Percentiles rank a stretch among this genome's conserved stretches.
Conservation (phyloP, 257 asterid genomes). For the Penstemon davidsonii region DNA sequence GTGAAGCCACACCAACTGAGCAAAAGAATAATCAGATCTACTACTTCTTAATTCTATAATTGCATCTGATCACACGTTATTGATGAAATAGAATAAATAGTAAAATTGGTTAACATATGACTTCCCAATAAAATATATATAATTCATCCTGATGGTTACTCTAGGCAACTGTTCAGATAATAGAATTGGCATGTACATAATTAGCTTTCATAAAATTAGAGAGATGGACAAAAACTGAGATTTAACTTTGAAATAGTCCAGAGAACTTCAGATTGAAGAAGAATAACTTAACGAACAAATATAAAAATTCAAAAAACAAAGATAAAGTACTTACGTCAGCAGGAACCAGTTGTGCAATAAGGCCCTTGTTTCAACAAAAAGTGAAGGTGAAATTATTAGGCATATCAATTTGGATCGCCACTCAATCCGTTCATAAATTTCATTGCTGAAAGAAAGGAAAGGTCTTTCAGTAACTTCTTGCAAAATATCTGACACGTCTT, state of each 20-base stretch:
- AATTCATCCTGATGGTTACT: neutral
- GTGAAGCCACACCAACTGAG: conserved; percentile 44
- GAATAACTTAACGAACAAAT: neutral
- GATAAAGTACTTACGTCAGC: conserved; percentile 49
- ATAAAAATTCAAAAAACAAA: conserved; percentile 16
- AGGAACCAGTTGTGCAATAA: conserved; percentile 75
- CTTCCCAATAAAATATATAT: neutral
- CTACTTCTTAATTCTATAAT: conserved; percentile 11
- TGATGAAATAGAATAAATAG: neutral
- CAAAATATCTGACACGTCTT: conserved; percentile 56
- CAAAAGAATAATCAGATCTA: conserved; percentile 30
- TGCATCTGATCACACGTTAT: conserved; percentile 9
- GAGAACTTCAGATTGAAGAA: conserved; percentile 14
- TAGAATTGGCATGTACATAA: neutral
- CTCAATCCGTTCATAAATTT: conserved; percentile 54
- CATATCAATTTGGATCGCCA: conserved; percentile 65
- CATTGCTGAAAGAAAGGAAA: conserved; percentile 52
- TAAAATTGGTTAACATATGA: neutral
- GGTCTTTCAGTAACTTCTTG: conserved; percentile 51
- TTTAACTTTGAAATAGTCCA: neutral
- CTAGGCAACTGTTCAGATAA: neutral
- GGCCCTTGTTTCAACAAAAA: conserved; percentile 70
- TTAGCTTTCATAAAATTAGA: conserved; percentile 6
- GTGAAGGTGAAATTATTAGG: conserved; percentile 60
- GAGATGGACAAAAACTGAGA: conserved; percentile 7